phyloP scores from a whole-genome alignment of 2,329 filamentous ascomycete species.

The Aspergillus carbonarius region DNA sequence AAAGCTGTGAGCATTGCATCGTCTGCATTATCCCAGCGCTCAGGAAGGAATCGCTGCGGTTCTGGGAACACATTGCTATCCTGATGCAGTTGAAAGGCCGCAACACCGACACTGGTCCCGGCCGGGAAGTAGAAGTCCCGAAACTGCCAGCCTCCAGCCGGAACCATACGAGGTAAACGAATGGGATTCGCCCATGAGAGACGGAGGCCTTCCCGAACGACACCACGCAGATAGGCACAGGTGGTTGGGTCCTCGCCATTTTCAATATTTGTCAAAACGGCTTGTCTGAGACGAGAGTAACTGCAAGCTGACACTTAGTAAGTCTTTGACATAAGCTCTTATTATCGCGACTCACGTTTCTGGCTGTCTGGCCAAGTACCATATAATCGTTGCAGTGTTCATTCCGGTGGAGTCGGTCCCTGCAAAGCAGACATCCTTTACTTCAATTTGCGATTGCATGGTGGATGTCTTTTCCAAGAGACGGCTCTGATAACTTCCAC shows the following conservation, averaged over 20 bases:
- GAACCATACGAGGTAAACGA: constrained; percentile 51
- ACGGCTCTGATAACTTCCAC: constrained; percentile 50
- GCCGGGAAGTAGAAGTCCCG: constrained; percentile 41
- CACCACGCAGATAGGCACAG: constrained; percentile 48
- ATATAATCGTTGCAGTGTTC: constrained; percentile 51
- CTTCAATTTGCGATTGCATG: constrained; percentile 50
- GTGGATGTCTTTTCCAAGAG: constrained; percentile 45
- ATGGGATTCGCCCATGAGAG: constrained; percentile 54
- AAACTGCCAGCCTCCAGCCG: constrained; percentile 40
- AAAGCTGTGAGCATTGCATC: constrained; percentile 45
- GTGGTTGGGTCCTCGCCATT: constrained; percentile 26
- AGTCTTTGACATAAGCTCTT: constrained; percentile 1
- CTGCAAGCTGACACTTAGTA: constrained; percentile 12
- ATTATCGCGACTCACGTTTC: constrained; percentile 29
- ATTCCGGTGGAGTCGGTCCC: constrained; percentile 56
- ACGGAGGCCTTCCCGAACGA: constrained; percentile 52
- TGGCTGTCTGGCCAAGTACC: constrained; percentile 46
- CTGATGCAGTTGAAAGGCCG: constrained; percentile 49
- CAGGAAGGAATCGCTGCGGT: constrained; percentile 47
- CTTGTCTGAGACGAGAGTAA: constrained; percentile 36
- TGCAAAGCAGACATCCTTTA: constrained; percentile 57
- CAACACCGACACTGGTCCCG: constrained; percentile 48
- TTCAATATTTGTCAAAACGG: constrained; percentile 29
- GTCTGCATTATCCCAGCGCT: constrained; percentile 47
- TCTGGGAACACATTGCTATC: constrained; percentile 46